A percentile compares a stretch with the other conserved stretches of the same genome.
These are phyloP conservation scores for Corymbia citriodora DNA, from an alignment of 441 rosid genomes.

Conservation along the genomic window DNA sequence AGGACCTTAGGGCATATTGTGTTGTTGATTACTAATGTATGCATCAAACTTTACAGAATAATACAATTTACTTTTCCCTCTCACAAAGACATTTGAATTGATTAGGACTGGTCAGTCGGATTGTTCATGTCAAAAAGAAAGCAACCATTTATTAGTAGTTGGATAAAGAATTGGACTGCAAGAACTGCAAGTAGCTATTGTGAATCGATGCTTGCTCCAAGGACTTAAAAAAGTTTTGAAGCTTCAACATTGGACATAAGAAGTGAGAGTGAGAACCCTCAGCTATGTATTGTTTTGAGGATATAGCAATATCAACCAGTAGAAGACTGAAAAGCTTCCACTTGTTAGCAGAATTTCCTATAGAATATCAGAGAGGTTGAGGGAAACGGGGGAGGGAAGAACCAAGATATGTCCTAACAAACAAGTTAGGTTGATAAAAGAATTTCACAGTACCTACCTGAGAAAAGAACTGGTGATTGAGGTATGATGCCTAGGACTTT, in stretches of 20 bases:
- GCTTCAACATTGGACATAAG: background rate
- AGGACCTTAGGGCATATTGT: background rate
- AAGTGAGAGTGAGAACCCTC: background rate
- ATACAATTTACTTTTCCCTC: background rate
- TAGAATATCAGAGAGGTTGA: background rate
- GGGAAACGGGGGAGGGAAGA: background rate
- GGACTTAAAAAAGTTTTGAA: background rate
- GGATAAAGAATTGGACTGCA: background rate
- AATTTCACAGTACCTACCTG: constrained; percentile 39
- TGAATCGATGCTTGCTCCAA: background rate
- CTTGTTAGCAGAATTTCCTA: background rate
- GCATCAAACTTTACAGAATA: background rate
- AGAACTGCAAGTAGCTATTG: background rate
- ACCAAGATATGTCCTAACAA: background rate
- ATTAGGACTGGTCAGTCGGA: background rate
- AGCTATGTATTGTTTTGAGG: background rate
- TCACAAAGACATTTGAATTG: background rate
- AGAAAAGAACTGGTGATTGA: constrained; percentile 91
- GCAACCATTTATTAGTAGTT: background rate
- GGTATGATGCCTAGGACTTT: constrained; percentile 93
- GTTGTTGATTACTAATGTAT: background rate
- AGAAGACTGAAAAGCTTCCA: background rate
- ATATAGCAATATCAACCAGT: background rate
- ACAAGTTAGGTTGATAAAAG: background rate
- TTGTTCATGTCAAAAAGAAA: background rate